A percentile compares a stretch with the other conserved stretches of the same genome.
Conservation (phyloP, 2,329 filamentous ascomycete genomes). For the Apiospora malaysiana region DNA sequence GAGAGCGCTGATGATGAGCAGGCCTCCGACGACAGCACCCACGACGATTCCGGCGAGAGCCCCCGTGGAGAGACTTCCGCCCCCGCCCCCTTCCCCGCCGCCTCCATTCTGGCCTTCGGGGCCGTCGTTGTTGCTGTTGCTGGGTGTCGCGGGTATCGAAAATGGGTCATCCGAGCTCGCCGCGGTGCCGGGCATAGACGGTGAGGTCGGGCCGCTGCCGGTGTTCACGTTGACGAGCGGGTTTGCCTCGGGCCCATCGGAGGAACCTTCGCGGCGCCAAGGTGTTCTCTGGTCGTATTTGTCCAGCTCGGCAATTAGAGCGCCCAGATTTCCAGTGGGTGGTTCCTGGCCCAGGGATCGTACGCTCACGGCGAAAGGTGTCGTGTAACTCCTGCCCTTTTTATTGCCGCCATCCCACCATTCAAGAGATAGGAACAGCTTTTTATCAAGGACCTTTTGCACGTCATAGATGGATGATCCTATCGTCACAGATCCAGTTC, state of each 20-base stretch:
- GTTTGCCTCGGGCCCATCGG: too few relatives aligned
- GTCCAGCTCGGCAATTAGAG: not conserved
- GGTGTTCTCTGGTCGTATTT: not conserved
- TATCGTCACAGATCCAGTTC: not conserved
- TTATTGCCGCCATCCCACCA: not conserved
- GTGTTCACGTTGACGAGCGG: too few relatives aligned
- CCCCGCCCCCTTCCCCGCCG: not conserved
- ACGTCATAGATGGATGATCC: not conserved
- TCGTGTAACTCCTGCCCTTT: not conserved
- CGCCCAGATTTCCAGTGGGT: not conserved
- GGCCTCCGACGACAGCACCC: constrained; percentile 40
- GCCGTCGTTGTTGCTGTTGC: too few relatives aligned
- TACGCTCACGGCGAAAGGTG: not conserved
- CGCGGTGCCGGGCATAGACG: too few relatives aligned
- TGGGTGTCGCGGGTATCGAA: too few relatives aligned
- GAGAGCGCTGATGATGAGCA: constrained; percentile 44
- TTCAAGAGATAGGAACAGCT: not conserved
- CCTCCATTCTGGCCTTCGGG: too few relatives aligned
- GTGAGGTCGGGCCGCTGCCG: too few relatives aligned
- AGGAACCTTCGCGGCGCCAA: too few relatives aligned
- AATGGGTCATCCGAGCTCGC: too few relatives aligned
- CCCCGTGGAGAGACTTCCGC: constrained; percentile 44
- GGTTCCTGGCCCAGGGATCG: not conserved
- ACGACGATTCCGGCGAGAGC: constrained; percentile 56
- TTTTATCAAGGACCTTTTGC: not conserved